phyloP scores from a whole-genome alignment of 352 stramenopile species.

The Phytophthora palmivora region DNA sequence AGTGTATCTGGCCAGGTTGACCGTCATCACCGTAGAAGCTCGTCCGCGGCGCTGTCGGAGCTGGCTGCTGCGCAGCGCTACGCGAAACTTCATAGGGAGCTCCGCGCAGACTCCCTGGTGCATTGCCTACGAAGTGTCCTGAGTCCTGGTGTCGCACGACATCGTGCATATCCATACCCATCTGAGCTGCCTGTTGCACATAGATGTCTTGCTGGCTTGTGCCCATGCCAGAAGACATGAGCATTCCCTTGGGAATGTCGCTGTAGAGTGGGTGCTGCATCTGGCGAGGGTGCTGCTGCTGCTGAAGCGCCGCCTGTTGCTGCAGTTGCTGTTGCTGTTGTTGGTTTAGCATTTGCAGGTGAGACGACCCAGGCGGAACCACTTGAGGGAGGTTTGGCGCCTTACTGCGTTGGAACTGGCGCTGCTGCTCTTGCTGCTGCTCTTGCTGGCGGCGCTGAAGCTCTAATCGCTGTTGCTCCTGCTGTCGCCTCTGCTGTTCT shows the following conservation, averaged over 20 bases:
- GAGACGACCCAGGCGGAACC: conserved; percentile 34
- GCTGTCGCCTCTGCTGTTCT: conserved; percentile 30
- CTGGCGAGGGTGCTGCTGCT: conserved; percentile 53
- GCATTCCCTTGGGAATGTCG: conserved; percentile 58
- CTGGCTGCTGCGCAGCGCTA: conserved; percentile 32
- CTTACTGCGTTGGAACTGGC: conserved; percentile 45
- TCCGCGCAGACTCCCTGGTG: conserved; percentile 24
- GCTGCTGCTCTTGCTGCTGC: conserved; percentile 44
- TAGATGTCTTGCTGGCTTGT: conserved; percentile 59
- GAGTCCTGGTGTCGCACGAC: conserved; percentile 57
- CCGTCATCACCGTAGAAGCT: conserved; percentile 56
- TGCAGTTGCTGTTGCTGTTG: conserved; percentile 56
- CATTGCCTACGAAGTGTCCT: conserved; percentile 36
- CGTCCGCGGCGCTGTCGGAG: conserved; percentile 38
- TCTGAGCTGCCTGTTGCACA: conserved; percentile 52
- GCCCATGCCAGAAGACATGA: conserved; percentile 51
- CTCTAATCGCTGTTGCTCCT: conserved; percentile 35
- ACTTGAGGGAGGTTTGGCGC: conserved; percentile 44
- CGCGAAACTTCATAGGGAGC: conserved; percentile 39
- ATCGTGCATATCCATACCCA: conserved; percentile 67
- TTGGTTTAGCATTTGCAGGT: conserved; percentile 59
- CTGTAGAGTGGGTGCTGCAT: conserved; percentile 66
- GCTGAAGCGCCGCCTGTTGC: conserved; percentile 45
- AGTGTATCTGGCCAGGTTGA: conserved; percentile 47
- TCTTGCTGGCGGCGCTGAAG: conserved; percentile 41